Percentiles rank a stretch among this genome's conserved stretches.
Conservation (phyloP, 768 basidiomycete species). For the Psilocybe azurescens region DNA sequence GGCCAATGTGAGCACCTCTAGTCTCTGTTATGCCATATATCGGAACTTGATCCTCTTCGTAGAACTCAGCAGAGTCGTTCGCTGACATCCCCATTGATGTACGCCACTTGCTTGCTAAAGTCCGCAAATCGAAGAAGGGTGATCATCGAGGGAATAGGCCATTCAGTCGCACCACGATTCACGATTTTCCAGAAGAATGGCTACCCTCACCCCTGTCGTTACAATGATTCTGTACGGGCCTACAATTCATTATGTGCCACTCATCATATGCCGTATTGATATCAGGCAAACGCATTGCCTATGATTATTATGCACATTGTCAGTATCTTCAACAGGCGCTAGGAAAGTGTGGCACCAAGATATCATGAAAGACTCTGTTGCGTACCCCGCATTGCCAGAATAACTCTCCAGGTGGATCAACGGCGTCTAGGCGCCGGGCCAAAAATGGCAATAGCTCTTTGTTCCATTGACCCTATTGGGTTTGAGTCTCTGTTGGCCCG, state of each 20-base stretch:
- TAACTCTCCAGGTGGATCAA: not conserved
- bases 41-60: constrained; percentile 11
- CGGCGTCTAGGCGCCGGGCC: not conserved
- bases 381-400: not conserved
- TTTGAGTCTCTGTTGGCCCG: not conserved
- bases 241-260: constrained; percentile 15
- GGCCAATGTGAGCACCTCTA: constrained; percentile 73
- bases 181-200: constrained; percentile 89
- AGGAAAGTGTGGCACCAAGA: not conserved
- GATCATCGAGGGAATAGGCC: constrained; percentile 65
- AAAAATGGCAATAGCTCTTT: constrained; percentile 1
- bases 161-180: constrained; percentile 64
- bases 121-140: constrained; percentile 73
- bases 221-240: constrained; percentile 12
- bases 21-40: constrained; percentile 5
- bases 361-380: not conserved
- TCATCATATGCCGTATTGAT: not conserved
- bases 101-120: constrained; percentile 78
- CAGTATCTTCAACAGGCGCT: not conserved
- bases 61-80: constrained; percentile 53
- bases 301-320: not conserved
- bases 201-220: constrained; percentile 45
- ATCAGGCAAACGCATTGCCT: not conserved
- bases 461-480: not conserved
- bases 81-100: constrained; percentile 79